A percentile compares a stretch with the other conserved stretches of the same genome.
Conservation (phyloP, 371 early-diverging fungal species). For the Phascolomyces articulosus region DNA sequence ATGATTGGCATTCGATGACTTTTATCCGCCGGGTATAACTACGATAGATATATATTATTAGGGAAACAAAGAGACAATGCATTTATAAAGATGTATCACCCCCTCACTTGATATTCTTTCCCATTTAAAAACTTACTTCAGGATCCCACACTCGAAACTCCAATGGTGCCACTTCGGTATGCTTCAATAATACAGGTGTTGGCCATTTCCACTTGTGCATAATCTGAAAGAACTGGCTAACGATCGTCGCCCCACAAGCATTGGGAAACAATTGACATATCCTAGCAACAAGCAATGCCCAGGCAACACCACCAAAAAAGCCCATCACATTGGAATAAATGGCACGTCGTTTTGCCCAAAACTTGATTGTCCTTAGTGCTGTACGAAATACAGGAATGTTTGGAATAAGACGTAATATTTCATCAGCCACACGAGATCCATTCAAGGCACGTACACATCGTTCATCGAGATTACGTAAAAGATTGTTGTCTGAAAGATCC, state of each 20-base stretch:
- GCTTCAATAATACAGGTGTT: conserved; percentile 92
- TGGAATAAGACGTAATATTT: conserved; percentile 95
- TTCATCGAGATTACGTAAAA: conserved; percentile 94
- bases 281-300: conserved; percentile 99
- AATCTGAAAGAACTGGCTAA: conserved; percentile 91
- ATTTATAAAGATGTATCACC: not conserved
- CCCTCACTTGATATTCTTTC: not conserved
- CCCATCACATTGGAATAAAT: conserved; percentile 98
- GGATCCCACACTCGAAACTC: conserved; percentile 96
- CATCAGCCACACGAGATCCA: conserved; percentile 98
- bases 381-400: conserved; percentile 88
- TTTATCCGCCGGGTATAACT: conserved; percentile 85
- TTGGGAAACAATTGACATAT: conserved; percentile 99
- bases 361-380: conserved; percentile 94
- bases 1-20: conserved; percentile 99
- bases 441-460: conserved; percentile 93
- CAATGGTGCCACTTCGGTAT: conserved; percentile 90
- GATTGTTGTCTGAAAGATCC: conserved; percentile 85
- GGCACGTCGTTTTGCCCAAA: conserved; percentile 97
- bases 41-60: not conserved
- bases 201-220: conserved; percentile 98
- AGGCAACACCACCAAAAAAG: conserved; percentile 99
- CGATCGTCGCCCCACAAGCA: conserved; percentile 84
- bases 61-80: not conserved
- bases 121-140: not conserved